phyloP scores from a whole-genome alignment of 768 basidiomycete genomes.

The Terana coerulea region DNA sequence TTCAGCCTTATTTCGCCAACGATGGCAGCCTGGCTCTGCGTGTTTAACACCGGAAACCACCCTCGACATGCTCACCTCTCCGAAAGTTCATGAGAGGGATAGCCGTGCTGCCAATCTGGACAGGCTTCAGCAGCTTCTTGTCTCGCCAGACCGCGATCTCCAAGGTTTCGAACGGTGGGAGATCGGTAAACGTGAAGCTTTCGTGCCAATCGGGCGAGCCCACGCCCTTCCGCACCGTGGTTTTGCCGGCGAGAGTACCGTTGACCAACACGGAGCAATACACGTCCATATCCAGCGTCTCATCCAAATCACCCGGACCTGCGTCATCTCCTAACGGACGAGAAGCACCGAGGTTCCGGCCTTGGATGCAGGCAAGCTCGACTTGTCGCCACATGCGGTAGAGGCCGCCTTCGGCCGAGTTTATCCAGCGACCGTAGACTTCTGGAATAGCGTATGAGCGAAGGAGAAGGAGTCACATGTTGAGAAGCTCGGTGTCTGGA shows the following conservation, averaged over 20 bases:
- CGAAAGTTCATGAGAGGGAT: conserved; percentile 70
- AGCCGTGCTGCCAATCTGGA: conserved; percentile 54
- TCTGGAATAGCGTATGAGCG: conserved; percentile 80
- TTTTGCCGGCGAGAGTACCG: conserved; percentile 63
- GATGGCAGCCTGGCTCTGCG: conserved; percentile 47
- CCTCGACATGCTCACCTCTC: conserved; percentile 70
- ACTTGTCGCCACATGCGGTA: conserved; percentile 89
- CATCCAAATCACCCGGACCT: conserved; percentile 25
- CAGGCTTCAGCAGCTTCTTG: conserved; percentile 56
- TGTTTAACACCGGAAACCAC: conserved; percentile 71
- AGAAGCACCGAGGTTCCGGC: conserved; percentile 62
- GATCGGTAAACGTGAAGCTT: conserved; percentile 64
- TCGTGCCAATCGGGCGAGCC: conserved; percentile 83
- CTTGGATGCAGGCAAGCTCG: conserved; percentile 69
- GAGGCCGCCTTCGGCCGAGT: conserved; percentile 61
- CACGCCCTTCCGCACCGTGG: conserved; percentile 65
- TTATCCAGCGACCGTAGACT: conserved; percentile 61
- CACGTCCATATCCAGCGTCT: conserved; percentile 62
- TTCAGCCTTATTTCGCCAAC: conserved; percentile 75
- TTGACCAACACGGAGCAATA: conserved; percentile 80
- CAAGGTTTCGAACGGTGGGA: conserved; percentile 74
- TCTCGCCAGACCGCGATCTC: conserved; percentile 68
- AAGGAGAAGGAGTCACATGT: conserved; percentile 77
- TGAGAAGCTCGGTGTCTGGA: conserved; percentile 53
- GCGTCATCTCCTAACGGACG: conserved; percentile 30